A percentile compares a stretch with the other conserved stretches of the same genome.
Conservation (phyloP, 305 asterid species). For the Striga hermonthica region DNA sequence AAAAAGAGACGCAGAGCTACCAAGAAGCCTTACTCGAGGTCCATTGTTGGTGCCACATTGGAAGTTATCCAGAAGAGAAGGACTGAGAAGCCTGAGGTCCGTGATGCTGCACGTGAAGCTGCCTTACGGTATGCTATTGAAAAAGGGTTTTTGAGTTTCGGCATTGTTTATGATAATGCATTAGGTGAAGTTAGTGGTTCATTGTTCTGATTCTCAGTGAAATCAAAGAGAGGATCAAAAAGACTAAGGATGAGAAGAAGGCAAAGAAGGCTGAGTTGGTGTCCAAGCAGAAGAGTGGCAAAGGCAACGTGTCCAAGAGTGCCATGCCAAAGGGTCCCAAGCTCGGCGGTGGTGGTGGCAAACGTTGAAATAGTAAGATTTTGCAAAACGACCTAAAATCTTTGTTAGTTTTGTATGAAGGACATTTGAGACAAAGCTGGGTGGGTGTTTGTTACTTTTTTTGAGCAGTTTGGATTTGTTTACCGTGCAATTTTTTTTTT, state of each 20-base stretch:
- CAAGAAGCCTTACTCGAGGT: conserved; percentile 83
- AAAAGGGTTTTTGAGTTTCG: background rate
- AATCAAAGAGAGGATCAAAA: conserved; percentile 84
- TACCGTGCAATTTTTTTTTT: background rate
- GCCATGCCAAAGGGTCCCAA: conserved; percentile 62
- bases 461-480: background rate
- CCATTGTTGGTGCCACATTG: conserved; percentile 89
- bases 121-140: conserved; percentile 57
- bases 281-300: conserved; percentile 60
- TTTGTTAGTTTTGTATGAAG: background rate
- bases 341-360: conserved; percentile 83
- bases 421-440: background rate
- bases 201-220: conserved; percentile 42
- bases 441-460: too few species aligned
- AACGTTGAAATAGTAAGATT: conserved; percentile 42
- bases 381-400: background rate
- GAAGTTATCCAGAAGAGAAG: conserved; percentile 88
- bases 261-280: conserved; percentile 68
- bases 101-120: conserved; percentile 96
- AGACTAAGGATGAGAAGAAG: conserved; percentile 82
- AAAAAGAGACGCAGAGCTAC: conserved; percentile 84
- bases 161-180: background rate
- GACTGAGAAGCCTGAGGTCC: conserved; percentile 81
- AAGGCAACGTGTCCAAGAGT: conserved; percentile 53
- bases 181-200: background rate